A percentile compares a stretch with the other conserved stretches of the same genome.
Conservation (phyloP, 2,329 filamentous ascomycete species). For the Exophiala spinifera region DNA sequence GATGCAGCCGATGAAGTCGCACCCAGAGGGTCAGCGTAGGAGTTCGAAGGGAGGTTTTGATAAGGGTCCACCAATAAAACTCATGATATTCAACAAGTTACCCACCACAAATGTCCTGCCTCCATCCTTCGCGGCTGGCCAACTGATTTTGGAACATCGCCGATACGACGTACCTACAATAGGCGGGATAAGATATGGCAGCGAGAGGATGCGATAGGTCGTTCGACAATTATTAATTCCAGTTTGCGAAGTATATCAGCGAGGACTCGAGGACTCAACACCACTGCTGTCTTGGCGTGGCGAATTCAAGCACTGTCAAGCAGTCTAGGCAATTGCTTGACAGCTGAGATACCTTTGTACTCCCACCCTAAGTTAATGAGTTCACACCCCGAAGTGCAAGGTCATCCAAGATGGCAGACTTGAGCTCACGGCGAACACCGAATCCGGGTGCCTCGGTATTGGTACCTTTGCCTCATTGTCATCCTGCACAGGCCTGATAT, state of each 20-base stretch:
- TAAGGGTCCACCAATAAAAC: slow-evolving; percentile 17
- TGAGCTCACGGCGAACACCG: neutral
- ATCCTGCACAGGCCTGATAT: too few species aligned
- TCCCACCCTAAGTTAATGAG: neutral
- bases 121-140: neutral
- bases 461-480: too few species aligned
- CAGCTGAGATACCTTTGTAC: too few species aligned
- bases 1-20: slow-evolving; percentile 12
- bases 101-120: neutral
- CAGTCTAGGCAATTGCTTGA: slow-evolving; percentile 14
- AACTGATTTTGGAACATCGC: slow-evolving; percentile 7
- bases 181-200: neutral
- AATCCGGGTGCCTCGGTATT: neutral
- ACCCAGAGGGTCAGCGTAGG: slow-evolving; percentile 7
- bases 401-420: neutral
- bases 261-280: too few species aligned
- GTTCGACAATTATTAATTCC: neutral
- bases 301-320: neutral
- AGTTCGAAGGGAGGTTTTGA: slow-evolving; percentile 11
- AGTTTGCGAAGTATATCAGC: too few species aligned
- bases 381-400: too few species aligned
- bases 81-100: neutral
- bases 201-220: neutral
- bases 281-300: slow-evolving; percentile 1
- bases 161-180: too few species aligned